These are phyloP conservation scores for Exophiala aquamarina DNA, from an alignment of 2,329 filamentous ascomycete species.

Conservation along the genomic window DNA sequence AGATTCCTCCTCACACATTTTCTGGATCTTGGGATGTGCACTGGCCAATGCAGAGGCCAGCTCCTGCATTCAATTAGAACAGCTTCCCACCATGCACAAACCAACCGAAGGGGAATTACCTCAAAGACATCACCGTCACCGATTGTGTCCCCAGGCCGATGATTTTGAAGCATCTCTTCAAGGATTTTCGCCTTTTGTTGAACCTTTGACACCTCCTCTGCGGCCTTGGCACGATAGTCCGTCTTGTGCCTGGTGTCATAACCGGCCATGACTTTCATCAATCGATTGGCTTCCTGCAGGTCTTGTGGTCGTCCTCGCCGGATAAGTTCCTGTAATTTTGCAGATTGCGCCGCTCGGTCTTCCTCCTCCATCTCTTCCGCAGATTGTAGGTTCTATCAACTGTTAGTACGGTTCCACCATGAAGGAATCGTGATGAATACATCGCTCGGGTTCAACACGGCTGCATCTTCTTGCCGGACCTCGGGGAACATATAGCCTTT, in stretches of 20 bases:
- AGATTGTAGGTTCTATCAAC: slow-evolving; percentile 78
- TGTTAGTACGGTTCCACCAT: no score
- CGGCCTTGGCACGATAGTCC: slow-evolving; percentile 95
- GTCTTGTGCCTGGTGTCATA: slow-evolving; percentile 95
- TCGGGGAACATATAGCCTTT: slow-evolving; percentile 97
- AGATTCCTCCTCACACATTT: slow-evolving; percentile 98
- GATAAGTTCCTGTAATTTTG: slow-evolving; percentile 97
- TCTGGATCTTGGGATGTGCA: slow-evolving; percentile 97
- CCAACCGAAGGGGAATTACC: slow-evolving; percentile 43
- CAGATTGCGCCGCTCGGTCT: slow-evolving; percentile 88
- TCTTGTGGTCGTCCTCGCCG: slow-evolving; percentile 88
- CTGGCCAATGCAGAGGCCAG: slow-evolving; percentile 84
- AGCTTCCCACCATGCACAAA: slow-evolving; percentile 10
- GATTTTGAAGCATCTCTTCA: slow-evolving; percentile 87
- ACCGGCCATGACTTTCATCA: slow-evolving; percentile 99
- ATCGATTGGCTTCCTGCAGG: slow-evolving; percentile 89
- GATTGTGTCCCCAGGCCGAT: slow-evolving; percentile 78
- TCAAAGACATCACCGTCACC: slow-evolving; percentile 68
- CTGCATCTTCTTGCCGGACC: slow-evolving; percentile 87
- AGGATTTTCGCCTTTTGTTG: slow-evolving; percentile 91
- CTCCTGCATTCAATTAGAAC: slow-evolving; percentile 55
- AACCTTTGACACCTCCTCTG: slow-evolving; percentile 90
- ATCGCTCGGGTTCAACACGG: slow-evolving; percentile 94
- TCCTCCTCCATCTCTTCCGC: slow-evolving; percentile 99
- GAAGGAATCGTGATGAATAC: slow-evolving; percentile 64